A percentile compares a stretch with the other conserved stretches of the same genome.
phyloP scores from a whole-genome alignment of 371 early-diverging fungal genomes.

The Lichtheimia corymbifera region DNA sequence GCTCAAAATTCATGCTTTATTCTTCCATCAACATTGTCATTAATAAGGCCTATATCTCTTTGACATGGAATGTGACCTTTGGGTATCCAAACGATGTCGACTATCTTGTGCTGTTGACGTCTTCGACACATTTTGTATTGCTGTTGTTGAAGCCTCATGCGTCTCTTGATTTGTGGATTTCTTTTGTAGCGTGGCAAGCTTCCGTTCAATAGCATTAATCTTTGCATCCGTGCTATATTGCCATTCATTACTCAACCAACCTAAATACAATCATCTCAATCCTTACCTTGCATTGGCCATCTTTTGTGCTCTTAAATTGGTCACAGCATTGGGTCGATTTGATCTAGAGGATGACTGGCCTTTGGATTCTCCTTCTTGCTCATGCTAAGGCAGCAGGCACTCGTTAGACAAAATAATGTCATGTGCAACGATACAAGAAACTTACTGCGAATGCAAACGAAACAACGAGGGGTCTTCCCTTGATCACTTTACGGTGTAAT shows the following conservation, averaged over 20 bases:
- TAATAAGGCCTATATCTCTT: too few species aligned
- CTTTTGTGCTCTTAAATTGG: slow-evolving; percentile 39
- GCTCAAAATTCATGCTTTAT: too few species aligned
- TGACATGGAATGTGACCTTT: too few species aligned
- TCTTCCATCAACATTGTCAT: too few species aligned
- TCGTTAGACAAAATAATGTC: background rate
- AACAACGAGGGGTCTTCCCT: slow-evolving; percentile 52
- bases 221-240: slow-evolving; percentile 56
- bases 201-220: slow-evolving; percentile 64
- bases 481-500: slow-evolving; percentile 55
- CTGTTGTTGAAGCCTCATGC: too few species aligned
- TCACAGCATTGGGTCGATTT: slow-evolving; percentile 36
- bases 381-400: slow-evolving; percentile 22
- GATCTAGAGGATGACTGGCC: slow-evolving; percentile 17
- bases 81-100: too few species aligned
- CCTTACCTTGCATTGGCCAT: slow-evolving; percentile 48
- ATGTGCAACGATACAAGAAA: background rate
- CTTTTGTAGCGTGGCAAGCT: slow-evolving; percentile 51
- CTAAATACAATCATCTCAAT: background rate
- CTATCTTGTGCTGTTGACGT: too few species aligned
- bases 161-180: slow-evolving; percentile 5
- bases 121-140: too few species aligned
- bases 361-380: slow-evolving; percentile 25
- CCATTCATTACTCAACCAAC: background rate
- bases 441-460: slow-evolving; percentile 61